phyloP scores from a whole-genome alignment of 2,329 filamentous ascomycete genomes.

The Achaetomium macrosporum region DNA sequence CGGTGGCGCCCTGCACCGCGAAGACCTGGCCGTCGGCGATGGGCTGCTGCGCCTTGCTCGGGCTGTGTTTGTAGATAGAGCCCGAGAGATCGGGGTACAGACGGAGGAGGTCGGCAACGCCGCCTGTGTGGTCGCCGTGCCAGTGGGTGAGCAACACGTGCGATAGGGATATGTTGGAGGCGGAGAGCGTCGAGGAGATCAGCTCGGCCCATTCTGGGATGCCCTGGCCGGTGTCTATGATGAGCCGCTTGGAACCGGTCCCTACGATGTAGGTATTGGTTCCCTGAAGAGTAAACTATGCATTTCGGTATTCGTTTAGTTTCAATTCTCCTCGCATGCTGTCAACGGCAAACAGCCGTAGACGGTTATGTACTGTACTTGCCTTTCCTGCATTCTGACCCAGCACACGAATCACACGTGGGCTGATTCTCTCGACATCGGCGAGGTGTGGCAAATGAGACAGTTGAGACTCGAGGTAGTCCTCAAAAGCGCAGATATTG shows the following conservation, averaged over 20 bases:
- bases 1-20: slow-evolving; percentile 53
- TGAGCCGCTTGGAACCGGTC: slow-evolving; percentile 52
- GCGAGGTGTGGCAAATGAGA: too few species aligned
- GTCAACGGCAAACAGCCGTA: too few species aligned
- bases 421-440: too few species aligned
- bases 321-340: too few species aligned
- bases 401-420: too few species aligned
- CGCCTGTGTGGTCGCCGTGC: slow-evolving; percentile 67
- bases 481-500: too few species aligned
- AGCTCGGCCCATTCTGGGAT: slow-evolving; percentile 50
- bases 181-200: slow-evolving; percentile 26
- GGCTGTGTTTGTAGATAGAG: slow-evolving; percentile 31
- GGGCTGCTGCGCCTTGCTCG: slow-evolving; percentile 21
- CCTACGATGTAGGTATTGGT: slow-evolving; percentile 79
- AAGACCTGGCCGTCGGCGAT: slow-evolving; percentile 51
- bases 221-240: slow-evolving; percentile 70
- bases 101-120: slow-evolving; percentile 51
- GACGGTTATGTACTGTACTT: too few species aligned
- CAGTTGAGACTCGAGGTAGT: too few species aligned
- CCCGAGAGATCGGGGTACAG: slow-evolving; percentile 35
- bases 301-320: too few species aligned
- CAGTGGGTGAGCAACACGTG: slow-evolving; percentile 63
- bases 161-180: slow-evolving; percentile 32
- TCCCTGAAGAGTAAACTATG: slow-evolving; percentile 53
- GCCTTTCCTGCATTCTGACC: too few species aligned